phyloP scores from a whole-genome alignment of 1,284 basidiomycete species.

The Gymnopus androsaceus region DNA sequence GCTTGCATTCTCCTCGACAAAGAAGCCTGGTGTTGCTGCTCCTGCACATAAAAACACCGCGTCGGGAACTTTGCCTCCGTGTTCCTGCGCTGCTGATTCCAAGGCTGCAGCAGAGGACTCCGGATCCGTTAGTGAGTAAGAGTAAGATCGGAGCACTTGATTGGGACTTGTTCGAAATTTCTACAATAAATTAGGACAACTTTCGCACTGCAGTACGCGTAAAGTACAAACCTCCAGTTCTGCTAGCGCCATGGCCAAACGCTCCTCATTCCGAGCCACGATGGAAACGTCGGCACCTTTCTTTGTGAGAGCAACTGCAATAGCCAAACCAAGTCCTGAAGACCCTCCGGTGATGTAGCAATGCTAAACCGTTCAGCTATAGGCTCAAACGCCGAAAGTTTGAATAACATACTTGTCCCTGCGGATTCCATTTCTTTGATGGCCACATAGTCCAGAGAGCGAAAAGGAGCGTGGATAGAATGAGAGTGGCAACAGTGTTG shows the following conservation, averaged over 20 bases:
- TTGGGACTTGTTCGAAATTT: slow-evolving; percentile 46
- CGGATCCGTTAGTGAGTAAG: slow-evolving; percentile 56
- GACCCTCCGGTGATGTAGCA: slow-evolving; percentile 83
- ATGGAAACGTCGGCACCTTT: slow-evolving; percentile 82
- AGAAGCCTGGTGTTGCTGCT: slow-evolving; percentile 66
- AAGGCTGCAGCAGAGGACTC: slow-evolving; percentile 58
- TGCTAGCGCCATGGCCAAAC: slow-evolving; percentile 58
- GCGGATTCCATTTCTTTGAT: slow-evolving; percentile 31
- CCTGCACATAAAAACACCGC: slow-evolving; percentile 84
- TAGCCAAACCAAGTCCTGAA: slow-evolving; percentile 74
- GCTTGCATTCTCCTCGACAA: slow-evolving; percentile 50
- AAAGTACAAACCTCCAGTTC: slow-evolving; percentile 57
- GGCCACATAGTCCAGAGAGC: neutral
- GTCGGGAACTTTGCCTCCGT: slow-evolving; percentile 64
- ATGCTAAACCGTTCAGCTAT: slow-evolving; percentile 44
- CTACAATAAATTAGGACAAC: slow-evolving; percentile 29
- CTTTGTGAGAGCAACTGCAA: slow-evolving; percentile 69
- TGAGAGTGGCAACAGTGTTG: neutral
- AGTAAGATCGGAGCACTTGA: slow-evolving; percentile 64
- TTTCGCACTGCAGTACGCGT: neutral
- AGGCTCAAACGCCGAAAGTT: neutral
- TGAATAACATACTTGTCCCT: slow-evolving; percentile 26
- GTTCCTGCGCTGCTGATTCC: slow-evolving; percentile 55
- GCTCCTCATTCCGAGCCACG: slow-evolving; percentile 70
- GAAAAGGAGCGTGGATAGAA: neutral